These are phyloP conservation scores for Vairimorpha ceranae DNA, from an alignment of 371 early-diverging fungal genomes.

Conservation along the genomic window DNA sequence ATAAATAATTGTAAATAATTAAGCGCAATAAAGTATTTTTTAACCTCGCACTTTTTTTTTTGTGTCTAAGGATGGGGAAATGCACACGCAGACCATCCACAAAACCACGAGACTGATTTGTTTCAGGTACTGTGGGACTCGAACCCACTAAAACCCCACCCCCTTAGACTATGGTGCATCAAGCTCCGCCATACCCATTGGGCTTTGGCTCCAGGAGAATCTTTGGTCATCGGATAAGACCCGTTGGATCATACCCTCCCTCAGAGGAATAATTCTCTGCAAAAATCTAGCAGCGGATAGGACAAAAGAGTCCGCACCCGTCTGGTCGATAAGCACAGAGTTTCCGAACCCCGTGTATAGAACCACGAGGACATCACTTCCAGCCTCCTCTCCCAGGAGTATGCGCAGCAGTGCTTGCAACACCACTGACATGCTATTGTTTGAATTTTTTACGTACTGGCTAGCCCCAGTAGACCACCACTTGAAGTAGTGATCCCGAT, in stretches of 20 bases:
- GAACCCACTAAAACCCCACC: slow-evolving; percentile 12
- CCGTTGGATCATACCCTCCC: slow-evolving; percentile 2
- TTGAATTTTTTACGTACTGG: slow-evolving; percentile 7
- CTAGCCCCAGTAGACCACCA: slow-evolving; percentile 15
- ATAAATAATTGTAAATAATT: no score
- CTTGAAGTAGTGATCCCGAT: neutral
- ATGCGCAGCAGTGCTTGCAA: slow-evolving; percentile 2
- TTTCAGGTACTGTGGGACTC: slow-evolving; percentile 6
- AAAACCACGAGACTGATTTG: neutral
- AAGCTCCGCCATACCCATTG: slow-evolving; percentile 11
- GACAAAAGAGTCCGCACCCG: neutral
- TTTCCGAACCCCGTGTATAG: neutral
- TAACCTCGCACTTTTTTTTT: no score
- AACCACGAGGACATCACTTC: neutral
- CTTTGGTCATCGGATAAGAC: neutral
- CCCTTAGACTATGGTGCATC: slow-evolving; percentile 2
- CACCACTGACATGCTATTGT: neutral
- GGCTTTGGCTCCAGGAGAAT: slow-evolving; percentile 8
- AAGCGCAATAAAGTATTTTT: no score
- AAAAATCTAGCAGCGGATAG: neutral
- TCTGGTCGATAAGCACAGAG: neutral
- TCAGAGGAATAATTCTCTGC: slow-evolving; percentile 8
- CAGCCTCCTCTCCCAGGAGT: slow-evolving; percentile 13
- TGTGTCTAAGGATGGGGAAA: neutral
- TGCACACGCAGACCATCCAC: neutral